These are phyloP conservation scores for Beauveria scarabaeidicola DNA, from an alignment of 2,329 filamentous ascomycete genomes.

Conservation along the genomic window DNA sequence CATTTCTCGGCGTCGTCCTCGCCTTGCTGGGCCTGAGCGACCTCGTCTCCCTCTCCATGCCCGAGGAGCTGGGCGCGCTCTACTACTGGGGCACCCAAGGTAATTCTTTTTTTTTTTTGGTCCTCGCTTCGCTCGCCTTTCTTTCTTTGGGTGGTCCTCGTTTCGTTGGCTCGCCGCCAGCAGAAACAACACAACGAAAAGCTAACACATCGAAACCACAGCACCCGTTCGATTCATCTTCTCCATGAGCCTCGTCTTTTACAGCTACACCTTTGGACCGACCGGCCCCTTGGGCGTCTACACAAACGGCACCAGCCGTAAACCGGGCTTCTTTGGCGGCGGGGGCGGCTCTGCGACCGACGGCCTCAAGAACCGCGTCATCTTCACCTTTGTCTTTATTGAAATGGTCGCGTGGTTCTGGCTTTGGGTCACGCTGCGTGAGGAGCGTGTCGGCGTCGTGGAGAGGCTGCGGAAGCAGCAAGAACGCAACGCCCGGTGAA, in stretches of 20 bases:
- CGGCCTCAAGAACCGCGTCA: constrained; percentile 70
- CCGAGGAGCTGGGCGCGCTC: constrained; percentile 55
- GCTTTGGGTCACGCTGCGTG: constrained; percentile 63
- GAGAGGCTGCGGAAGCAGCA: constrained; percentile 28
- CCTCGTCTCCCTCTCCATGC: constrained; percentile 56
- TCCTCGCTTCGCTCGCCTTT: neutral
- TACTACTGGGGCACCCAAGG: constrained; percentile 61
- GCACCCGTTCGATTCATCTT: constrained; percentile 58
- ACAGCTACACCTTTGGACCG: constrained; percentile 53
- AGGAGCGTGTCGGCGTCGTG: constrained; percentile 46
- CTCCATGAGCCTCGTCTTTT: constrained; percentile 52
- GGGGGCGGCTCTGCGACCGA: constrained; percentile 47
- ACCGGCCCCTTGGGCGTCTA: constrained; percentile 39
- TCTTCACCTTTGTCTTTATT: constrained; percentile 78
- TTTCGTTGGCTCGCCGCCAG: neutral
- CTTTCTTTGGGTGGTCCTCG: too few species aligned
- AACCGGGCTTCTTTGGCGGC: constrained; percentile 24
- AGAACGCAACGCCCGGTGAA: constrained; percentile 1
- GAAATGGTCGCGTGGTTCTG: constrained; percentile 85
- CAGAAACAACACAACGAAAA: neutral
- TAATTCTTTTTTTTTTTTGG: constrained; percentile 26
- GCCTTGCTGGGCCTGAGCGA: constrained; percentile 53
- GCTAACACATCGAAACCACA: constrained; percentile 17
- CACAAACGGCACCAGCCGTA: constrained; percentile 19
- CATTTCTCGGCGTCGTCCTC: constrained; percentile 63